Conservation (phyloP, 2,329 filamentous ascomycete genomes). For the Chaetomiaceae sp. region DNA sequence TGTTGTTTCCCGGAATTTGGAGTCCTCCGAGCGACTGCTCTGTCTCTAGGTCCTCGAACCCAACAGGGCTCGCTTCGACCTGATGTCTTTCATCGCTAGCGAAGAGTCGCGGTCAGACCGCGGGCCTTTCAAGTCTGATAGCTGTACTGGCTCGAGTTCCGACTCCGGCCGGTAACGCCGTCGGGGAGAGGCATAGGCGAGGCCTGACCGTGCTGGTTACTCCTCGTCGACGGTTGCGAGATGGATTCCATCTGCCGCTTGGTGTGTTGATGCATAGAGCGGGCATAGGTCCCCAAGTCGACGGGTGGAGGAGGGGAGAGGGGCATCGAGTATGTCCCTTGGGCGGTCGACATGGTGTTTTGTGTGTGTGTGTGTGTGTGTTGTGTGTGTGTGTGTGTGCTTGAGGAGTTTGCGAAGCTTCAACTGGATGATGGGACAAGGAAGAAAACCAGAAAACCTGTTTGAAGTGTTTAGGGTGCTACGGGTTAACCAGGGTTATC, state of each 20-base stretch:
- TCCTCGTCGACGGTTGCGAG: conserved; percentile 38
- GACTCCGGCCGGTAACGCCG: conserved; percentile 22
- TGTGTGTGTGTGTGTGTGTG: not conserved
- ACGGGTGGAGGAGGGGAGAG: conserved; percentile 29
- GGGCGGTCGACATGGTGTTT: conserved; percentile 10
- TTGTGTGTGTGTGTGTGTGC: not conserved
- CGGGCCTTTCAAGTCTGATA: conserved; percentile 6
- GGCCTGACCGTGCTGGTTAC: conserved; percentile 2
- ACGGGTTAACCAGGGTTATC: not conserved
- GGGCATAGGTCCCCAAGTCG: conserved; percentile 45
- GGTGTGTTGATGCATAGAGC: conserved; percentile 61
- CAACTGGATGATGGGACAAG: not conserved
- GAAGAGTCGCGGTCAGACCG: not conserved
- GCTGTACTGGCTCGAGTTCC: conserved; percentile 22
- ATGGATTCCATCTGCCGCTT: conserved; percentile 60
- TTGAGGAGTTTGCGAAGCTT: not conserved
- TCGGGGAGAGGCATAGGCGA: conserved; percentile 28
- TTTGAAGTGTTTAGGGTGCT: not conserved
- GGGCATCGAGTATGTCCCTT: conserved; percentile 20
- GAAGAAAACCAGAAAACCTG: not conserved
- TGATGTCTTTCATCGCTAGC: not conserved
- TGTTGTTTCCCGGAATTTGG: not conserved
- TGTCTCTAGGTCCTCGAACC: not conserved
- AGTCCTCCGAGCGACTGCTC: not conserved
- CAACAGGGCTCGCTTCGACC: not conserved